Conservation (phyloP, 2,329 filamentous ascomycete species). For the Fusarium papillatum region DNA sequence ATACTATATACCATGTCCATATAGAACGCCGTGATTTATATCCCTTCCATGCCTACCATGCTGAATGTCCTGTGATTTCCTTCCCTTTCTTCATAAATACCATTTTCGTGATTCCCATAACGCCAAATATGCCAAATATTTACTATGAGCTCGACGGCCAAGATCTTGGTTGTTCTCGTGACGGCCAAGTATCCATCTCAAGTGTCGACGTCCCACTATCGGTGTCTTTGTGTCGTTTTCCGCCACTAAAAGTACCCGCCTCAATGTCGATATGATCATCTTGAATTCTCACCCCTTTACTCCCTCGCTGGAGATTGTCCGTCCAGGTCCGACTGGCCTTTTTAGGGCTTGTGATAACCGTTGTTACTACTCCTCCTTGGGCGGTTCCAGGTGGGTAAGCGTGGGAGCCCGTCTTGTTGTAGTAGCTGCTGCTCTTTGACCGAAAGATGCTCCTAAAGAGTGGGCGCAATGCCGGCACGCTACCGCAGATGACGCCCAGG, state of each 20-base stretch:
- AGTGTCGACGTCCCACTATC: conserved; percentile 36
- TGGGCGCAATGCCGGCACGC: conserved; percentile 50
- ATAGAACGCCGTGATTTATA: conserved; percentile 7
- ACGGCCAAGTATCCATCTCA: conserved; percentile 42
- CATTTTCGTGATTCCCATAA: conserved; percentile 15
- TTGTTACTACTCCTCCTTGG: conserved; percentile 35
- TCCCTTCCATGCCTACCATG: not conserved
- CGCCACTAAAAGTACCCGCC: conserved; percentile 15
- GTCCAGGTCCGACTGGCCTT: conserved; percentile 35
- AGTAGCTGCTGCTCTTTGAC: conserved; percentile 42
- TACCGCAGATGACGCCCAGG: conserved; percentile 57
- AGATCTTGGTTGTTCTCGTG: conserved; percentile 33
- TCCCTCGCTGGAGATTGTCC: conserved; percentile 36
- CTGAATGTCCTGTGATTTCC: conserved; percentile 1
- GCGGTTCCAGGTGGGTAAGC: conserved; percentile 33
- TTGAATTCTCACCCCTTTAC: conserved; percentile 38
- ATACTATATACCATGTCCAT: not conserved
- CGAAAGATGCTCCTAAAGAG: conserved; percentile 43
- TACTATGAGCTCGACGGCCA: conserved; percentile 25
- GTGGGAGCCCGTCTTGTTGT: conserved; percentile 36
- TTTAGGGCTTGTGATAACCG: conserved; percentile 20
- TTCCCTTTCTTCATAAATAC: conserved; percentile 7
- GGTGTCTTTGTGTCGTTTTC: conserved; percentile 31
- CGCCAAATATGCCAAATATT: conserved; percentile 23
- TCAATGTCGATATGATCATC: conserved; percentile 43